Conservation (phyloP, 805 yeast species). For the Saccharomycopsis amapae region DNA sequence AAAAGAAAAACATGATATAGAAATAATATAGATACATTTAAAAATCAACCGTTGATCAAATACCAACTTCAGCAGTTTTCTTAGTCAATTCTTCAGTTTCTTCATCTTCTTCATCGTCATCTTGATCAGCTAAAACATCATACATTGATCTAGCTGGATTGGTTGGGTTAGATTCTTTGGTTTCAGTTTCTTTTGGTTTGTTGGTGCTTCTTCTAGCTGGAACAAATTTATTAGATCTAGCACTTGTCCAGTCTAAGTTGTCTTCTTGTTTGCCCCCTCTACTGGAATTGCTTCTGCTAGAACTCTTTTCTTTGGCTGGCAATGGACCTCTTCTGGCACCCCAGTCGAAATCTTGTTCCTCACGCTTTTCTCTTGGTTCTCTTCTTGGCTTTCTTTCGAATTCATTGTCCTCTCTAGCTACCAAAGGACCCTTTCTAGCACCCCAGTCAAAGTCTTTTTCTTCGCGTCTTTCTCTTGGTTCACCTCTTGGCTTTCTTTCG, state of each 20-base stretch:
- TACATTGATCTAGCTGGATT: conserved; percentile 36
- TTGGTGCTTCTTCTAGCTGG: background rate
- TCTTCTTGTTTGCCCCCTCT: conserved; percentile 2
- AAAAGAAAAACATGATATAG: background rate
- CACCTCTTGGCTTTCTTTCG: conserved; percentile 36
- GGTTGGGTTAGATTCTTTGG: conserved; percentile 22
- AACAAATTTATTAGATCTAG: conserved; percentile 1
- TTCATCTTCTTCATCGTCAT: conserved; percentile 32
- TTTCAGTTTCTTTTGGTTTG: conserved; percentile 20
- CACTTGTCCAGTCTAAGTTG: conserved; percentile 10
- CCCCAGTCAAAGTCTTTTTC: conserved; percentile 42
- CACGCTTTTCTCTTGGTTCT: conserved; percentile 1
- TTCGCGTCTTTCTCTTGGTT: conserved; percentile 26
- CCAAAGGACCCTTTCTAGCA: conserved; percentile 40
- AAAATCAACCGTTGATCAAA: background rate
- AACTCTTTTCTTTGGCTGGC: conserved; percentile 19
- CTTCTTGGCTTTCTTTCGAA: conserved; percentile 16
- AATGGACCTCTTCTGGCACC: conserved; percentile 17
- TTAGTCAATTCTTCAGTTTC: background rate
- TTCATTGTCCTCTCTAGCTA: conserved; percentile 40
- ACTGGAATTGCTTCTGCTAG: background rate
- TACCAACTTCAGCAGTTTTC: conserved; percentile 13
- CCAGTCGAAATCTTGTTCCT: conserved; percentile 39
- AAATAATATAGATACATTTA: background rate
- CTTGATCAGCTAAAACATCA: conserved; percentile 44